These are phyloP conservation scores for Hypoxylon rickii DNA, from an alignment of 495 filamentous ascomycete genomes.

Conservation along the genomic window DNA sequence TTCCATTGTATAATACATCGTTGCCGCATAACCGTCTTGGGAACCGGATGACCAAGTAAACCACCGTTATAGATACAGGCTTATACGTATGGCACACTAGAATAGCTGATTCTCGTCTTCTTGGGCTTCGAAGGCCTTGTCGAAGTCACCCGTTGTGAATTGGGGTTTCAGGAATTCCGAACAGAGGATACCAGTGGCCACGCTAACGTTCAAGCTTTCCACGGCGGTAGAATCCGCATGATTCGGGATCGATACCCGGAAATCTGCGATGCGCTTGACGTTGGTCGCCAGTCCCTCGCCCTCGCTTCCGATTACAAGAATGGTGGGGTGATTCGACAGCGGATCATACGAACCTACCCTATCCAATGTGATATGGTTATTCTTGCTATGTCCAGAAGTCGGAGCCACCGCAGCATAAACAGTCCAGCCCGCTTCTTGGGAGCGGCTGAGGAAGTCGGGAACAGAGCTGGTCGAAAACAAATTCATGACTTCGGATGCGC, in stretches of 20 bases:
- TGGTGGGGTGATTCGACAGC: slow-evolving; percentile 63
- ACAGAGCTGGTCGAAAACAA: slow-evolving; percentile 69
- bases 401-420: slow-evolving; percentile 79
- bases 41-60: too few species aligned
- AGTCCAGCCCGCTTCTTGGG: slow-evolving; percentile 74
- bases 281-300: slow-evolving; percentile 66
- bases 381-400: slow-evolving; percentile 33
- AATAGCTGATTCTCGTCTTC: slow-evolving; percentile 32
- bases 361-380: slow-evolving; percentile 32
- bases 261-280: slow-evolving; percentile 64
- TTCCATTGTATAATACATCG: slow-evolving; percentile 27
- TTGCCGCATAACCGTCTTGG: slow-evolving; percentile 1
- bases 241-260: slow-evolving; percentile 57
- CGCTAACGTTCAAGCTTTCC: slow-evolving; percentile 87
- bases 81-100: slow-evolving; percentile 14
- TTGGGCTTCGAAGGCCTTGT: slow-evolving; percentile 18
- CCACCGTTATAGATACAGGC: slow-evolving; percentile 12
- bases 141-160: slow-evolving; percentile 24
- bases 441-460: slow-evolving; percentile 68
- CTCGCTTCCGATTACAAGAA: slow-evolving; percentile 84
- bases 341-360: slow-evolving; percentile 52
- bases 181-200: slow-evolving; percentile 78
- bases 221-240: slow-evolving; percentile 44
- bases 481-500: slow-evolving; percentile 78
- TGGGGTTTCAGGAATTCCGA: slow-evolving; percentile 55